Evolutionary conservation across 495 filamentous ascomycete species (phyloP), one percentile per base, ranked within the genome.

Genomic region (Aspergillus kassunensis): DNA sequence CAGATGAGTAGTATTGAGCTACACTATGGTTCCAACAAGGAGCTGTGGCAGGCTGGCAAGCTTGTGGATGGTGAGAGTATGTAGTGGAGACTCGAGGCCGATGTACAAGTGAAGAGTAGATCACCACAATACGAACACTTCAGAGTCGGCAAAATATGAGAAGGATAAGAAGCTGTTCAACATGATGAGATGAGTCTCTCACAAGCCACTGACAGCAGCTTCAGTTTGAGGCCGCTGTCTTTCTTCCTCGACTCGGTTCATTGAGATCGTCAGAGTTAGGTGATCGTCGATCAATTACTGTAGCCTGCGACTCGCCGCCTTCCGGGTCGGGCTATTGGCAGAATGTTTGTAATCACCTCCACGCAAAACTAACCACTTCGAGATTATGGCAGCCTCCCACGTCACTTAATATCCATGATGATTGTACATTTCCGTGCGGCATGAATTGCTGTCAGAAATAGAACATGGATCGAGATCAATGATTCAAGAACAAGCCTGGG

Each of bases 341-440:
- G 45, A 39, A 49, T 37, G 19, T 11, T 42, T 45, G 30, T 56
- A 56, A 48, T 56, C 48, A 56, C 29, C 27, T 43, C 40, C 37
- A 51, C 37, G 11, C 49, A 44, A 44, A 15, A n/a, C n/a, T n/a
- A n/a, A n/a, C n/a, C n/a, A n/a, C n/a, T n/a, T n/a, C n/a, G n/a
- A n/a, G n/a, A n/a, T n/a, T n/a, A n/a, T n/a, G n/a, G n/a, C 44
- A 51, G 48, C 54, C 54, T 56, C 54, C 48, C 54, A 56, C 54
- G 48, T 56, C 54, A 56, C 54, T n/a, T n/a, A n/a, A n/a, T n/a
- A 16, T 16, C 34, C 7, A 27, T 27, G 34, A 37, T 16, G 6
- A 16, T 16, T 3, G 16, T 16, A 16, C 15, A 37, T 37, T n/a
- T 3, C 15, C 15, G 15, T n/a, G 16, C 10, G 9, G 42, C 16